These are phyloP conservation scores for Kandelia obovata DNA, from an alignment of 345 rosid species.

Conservation along the genomic window DNA sequence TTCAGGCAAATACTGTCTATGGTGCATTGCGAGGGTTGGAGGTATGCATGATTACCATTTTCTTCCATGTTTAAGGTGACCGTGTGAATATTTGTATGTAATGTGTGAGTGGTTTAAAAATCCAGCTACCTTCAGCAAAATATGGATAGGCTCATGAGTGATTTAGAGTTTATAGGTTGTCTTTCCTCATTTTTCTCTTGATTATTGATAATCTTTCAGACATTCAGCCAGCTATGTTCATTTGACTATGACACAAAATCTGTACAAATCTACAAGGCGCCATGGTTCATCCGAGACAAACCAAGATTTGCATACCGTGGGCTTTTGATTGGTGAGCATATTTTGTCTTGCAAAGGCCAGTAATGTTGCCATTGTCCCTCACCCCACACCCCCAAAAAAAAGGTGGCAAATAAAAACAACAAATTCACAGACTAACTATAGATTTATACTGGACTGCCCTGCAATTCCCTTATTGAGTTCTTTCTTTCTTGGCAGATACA, in stretches of 20 bases:
- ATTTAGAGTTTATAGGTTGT: background rate
- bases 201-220: constrained; percentile 45
- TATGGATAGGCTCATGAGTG: background rate
- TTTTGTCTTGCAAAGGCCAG: constrained; percentile 1
- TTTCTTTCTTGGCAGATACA: constrained; percentile 52
- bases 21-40: constrained; percentile 92
- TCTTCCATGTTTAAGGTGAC: constrained; percentile 1
- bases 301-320: constrained; percentile 91
- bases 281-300: constrained; percentile 81
- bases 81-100: background rate
- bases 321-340: constrained; percentile 60
- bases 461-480: background rate
- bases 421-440: no score
- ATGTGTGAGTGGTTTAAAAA: no score
- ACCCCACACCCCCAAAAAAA: no score
- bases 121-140: background rate
- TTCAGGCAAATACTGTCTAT: constrained; percentile 80
- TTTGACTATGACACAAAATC: constrained; percentile 68
- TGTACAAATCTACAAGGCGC: constrained; percentile 67
- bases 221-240: constrained; percentile 85
- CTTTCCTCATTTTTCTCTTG: background rate
- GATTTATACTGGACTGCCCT: no score
- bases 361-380: background rate
- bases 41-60: constrained; percentile 41
- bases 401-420: no score